Base-by-base conservation (phyloP, 352 stramenopile species). In the Thraustotheca clavata region DNA sequence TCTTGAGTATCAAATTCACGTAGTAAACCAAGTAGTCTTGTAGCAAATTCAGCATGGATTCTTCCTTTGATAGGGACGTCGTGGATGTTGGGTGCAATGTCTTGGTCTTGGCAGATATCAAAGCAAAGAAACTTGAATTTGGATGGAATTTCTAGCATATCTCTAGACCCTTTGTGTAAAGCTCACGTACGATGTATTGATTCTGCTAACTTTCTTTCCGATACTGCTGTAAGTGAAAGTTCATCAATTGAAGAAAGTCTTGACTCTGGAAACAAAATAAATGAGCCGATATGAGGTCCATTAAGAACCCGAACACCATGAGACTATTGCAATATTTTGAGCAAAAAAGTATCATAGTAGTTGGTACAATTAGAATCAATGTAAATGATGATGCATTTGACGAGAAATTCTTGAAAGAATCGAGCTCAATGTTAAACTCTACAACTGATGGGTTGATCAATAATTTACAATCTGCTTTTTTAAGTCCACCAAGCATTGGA, bases 401-500 rank as follows among this genome's bases (percentile, higher is more conserved):
- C 0, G 71, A 70, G 41, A 70, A 62, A 0, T 69, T 55, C 14
- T 71, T 77, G 33, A 87, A 68, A 12, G 54, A 41, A 14, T 72
- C 68, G 1, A 92, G 49, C 18, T 92, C 83, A 43, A 87, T 76
- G 65, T 89, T 79, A 29, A 92, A 90, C 38, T 92, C 79, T 61
- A 92, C 85, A 6, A 89, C 68, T 1, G 83, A 91, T n/a, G 83
- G 83, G 62, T 92, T 92, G 24, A 92, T 35, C 7, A 92, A 65
- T 32, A 92, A 40, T 49, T 80, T 77, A 9, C 73, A 87, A 24
- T 52, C 24, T 0, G 78, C 78, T 61, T 75, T 73, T 8, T 49
- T 60, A 2, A 71, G 73, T 0, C 67, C 69, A 43, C 71, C 78
- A 54, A 83, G 88, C 34, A 73, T 72, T 22, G 69, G 46, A 32